A percentile compares a stretch with the other conserved stretches of the same genome.
phyloP scores from a whole-genome alignment of 2,329 filamentous ascomycete species.

The Macrophomina phaseolina region DNA sequence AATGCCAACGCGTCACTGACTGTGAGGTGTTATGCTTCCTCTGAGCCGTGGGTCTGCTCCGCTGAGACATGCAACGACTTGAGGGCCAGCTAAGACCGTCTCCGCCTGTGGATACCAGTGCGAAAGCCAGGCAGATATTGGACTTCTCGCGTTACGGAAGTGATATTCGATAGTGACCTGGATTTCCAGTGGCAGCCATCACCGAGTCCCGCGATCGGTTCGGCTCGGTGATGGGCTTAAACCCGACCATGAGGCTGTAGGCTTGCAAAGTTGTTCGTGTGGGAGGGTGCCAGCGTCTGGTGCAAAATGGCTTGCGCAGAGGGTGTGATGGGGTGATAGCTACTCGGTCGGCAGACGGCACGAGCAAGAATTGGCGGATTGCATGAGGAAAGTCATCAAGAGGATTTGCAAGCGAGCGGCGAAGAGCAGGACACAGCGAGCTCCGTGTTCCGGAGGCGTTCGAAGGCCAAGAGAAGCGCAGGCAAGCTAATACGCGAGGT shows the following conservation, averaged over 20 bases:
- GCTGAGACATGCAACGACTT: not conserved
- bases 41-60: too few species aligned
- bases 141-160: not conserved
- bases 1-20: not conserved
- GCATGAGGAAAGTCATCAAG: not conserved
- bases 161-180: not conserved
- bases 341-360: not conserved
- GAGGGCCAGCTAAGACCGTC: not conserved
- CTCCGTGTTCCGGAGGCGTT: constrained; percentile 19
- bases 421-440: constrained; percentile 3
- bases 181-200: not conserved
- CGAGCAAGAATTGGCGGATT: not conserved
- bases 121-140: too few species aligned
- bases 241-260: not conserved
- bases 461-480: constrained; percentile 4
- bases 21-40: too few species aligned
- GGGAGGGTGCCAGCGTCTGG: constrained; percentile 1
- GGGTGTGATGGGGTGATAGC: constrained; percentile 4
- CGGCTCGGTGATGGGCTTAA: not conserved
- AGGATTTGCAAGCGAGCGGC: constrained; percentile 15
- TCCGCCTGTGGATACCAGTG: too few species aligned
- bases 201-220: not conserved
- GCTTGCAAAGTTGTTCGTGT: not conserved
- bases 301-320: constrained; percentile 7
- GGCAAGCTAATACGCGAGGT: constrained; percentile 15